Conservation (phyloP, 768 basidiomycete genomes). For the Podaxis pistillaris region DNA sequence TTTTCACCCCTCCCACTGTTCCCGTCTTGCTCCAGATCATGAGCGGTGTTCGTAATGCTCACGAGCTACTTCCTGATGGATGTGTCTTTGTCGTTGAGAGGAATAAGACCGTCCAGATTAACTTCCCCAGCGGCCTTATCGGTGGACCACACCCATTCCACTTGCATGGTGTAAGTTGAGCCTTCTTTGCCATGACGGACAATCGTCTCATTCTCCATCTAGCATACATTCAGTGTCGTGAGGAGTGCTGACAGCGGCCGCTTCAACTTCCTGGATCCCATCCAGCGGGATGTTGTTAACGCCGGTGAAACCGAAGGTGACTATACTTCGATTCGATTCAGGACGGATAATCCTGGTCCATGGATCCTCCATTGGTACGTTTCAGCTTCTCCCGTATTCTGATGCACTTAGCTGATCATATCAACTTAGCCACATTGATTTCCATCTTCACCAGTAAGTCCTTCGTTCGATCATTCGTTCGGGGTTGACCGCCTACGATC, state of each 20-base stretch:
- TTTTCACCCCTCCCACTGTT: constrained; percentile 29
- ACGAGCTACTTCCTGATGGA: constrained; percentile 40
- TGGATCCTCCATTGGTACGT: constrained; percentile 48
- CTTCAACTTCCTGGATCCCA: constrained; percentile 53
- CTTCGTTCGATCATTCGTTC: not conserved
- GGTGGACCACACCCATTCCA: constrained; percentile 40
- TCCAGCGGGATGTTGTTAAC: constrained; percentile 52
- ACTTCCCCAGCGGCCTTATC: constrained; percentile 33
- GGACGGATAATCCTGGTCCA: constrained; percentile 67
- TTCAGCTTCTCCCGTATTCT: not conserved
- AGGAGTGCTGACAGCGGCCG: constrained; percentile 35
- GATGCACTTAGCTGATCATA: not conserved
- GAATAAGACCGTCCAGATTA: constrained; percentile 48
- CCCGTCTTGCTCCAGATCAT: constrained; percentile 52
- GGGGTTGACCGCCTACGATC: not conserved
- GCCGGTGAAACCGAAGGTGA: constrained; percentile 33
- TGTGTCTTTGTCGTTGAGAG: constrained; percentile 41
- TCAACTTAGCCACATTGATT: constrained; percentile 11
- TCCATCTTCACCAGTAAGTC: constrained; percentile 9
- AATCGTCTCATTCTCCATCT: not conserved
- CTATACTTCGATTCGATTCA: constrained; percentile 58
- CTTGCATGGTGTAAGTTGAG: constrained; percentile 41
- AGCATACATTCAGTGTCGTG: constrained; percentile 41
- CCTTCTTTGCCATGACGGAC: not conserved
- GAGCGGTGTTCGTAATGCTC: constrained; percentile 38